Evolutionary conservation across 148 eudicot genomes (phyloP).

Genomic region (Vaccinium vitisidaea): DNA sequence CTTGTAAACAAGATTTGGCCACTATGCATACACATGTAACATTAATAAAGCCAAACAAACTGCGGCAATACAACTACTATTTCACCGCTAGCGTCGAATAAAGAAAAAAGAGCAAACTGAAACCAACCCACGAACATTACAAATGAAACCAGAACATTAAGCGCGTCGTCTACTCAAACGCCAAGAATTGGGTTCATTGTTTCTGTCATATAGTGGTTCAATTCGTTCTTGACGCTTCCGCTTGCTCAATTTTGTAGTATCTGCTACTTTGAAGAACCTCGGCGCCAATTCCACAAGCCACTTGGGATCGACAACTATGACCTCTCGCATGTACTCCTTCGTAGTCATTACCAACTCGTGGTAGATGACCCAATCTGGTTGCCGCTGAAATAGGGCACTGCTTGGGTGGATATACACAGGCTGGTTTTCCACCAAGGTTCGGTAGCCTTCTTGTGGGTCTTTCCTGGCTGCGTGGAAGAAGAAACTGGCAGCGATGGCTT

Average conservation of each 20-base stretch:
- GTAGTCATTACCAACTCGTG: constrained; percentile 98
- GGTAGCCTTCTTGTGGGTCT: constrained; percentile 84
- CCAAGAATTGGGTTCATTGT: constrained; percentile 97
- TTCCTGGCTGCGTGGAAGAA: constrained; percentile 89
- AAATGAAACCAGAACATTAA: constrained; percentile 19
- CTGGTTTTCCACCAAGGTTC: neutral
- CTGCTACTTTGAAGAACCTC: constrained; percentile 83
- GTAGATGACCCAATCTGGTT: constrained; percentile 96
- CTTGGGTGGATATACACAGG: neutral
- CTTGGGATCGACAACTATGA: constrained; percentile 73
- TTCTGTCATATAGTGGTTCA: constrained; percentile 90
- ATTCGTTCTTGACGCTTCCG: constrained; percentile 95
- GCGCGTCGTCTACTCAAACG: constrained; percentile 87
- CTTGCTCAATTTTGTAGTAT: constrained; percentile 90
- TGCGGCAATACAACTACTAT: too few relatives aligned
- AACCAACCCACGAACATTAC: too few relatives aligned
- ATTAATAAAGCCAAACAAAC: too few relatives aligned
- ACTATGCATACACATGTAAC: too few relatives aligned
- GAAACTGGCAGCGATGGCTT: constrained; percentile 80
- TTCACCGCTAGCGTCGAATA: too few relatives aligned
- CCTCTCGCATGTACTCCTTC: constrained; percentile 98
- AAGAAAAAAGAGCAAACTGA: too few relatives aligned
- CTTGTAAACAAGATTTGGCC: too few relatives aligned
- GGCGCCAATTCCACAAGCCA: constrained; percentile 40
- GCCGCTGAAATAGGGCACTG: constrained; percentile 69